Conservation (phyloP, 257 asterid genomes). For the Solanum chaucha region DNA sequence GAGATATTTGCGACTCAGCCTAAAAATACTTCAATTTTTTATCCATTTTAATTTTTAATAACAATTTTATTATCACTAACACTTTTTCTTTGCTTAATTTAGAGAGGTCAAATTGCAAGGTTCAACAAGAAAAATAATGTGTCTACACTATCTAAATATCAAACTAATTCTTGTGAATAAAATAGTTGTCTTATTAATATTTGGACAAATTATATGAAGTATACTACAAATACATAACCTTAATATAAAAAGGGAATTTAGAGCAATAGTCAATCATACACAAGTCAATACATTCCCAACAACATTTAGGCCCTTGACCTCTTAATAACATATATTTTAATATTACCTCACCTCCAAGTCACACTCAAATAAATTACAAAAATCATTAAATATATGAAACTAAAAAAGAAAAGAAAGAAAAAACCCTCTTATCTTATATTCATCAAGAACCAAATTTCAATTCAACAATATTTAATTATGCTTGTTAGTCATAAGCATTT, state of each 20-base stretch:
- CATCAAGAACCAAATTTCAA: not conserved
- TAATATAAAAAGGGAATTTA: not conserved
- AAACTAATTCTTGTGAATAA: not conserved
- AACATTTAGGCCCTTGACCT: not conserved
- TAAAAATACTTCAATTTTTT: not conserved
- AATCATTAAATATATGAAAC: not conserved
- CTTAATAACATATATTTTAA: not conserved
- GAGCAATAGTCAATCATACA: not conserved
- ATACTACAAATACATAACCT: not conserved
- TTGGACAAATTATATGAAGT: not conserved
- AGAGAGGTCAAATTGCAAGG: not conserved
- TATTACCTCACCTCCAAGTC: not conserved
- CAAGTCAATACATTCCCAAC: not conserved
- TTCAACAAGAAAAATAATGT: not conserved
- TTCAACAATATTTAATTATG: not conserved
- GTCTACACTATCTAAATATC: not conserved
- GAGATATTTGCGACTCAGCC: not conserved
- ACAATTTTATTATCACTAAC: not conserved
- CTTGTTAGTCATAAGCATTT: conserved; percentile 2
- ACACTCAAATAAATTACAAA: not conserved
- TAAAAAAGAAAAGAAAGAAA: not conserved
- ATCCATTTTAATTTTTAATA: not conserved
- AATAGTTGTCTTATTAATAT: not conserved
- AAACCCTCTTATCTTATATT: not conserved
- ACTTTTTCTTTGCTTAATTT: not conserved